Evolutionary conservation across 1,139 yeast genomes (phyloP).

Genomic region (Kodamaea suecica): DNA sequence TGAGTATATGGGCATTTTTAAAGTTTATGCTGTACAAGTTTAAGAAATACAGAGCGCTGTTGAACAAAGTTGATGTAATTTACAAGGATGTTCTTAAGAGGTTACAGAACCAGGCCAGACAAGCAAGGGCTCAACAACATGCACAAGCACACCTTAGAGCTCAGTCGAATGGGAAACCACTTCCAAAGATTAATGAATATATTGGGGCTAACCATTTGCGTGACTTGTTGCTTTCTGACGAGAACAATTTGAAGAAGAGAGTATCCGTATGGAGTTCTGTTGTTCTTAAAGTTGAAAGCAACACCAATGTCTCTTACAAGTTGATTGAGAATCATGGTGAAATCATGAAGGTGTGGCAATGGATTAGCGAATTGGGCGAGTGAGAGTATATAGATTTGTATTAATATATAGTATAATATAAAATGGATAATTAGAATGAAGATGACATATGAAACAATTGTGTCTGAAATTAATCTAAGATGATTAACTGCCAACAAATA

Average conservation of each 20-base stretch:
- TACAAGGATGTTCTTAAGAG: constrained; percentile 46
- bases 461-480: no score
- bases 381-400: background rate
- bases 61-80: constrained; percentile 32
- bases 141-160: no score
- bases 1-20: constrained; percentile 20
- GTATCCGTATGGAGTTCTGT: constrained; percentile 64
- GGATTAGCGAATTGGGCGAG: constrained; percentile 48
- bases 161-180: constrained; percentile 26
- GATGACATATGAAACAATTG: no score
- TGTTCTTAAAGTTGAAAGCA: constrained; percentile 56
- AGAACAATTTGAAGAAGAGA: constrained; percentile 43
- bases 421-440: no score
- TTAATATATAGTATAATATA: background rate
- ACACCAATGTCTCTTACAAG: constrained; percentile 58
- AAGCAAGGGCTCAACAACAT: constrained; percentile 30
- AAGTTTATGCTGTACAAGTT: constrained; percentile 31
- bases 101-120: constrained; percentile 38
- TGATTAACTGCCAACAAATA: no score
- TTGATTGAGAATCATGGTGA: constrained; percentile 80
- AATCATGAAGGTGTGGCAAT: constrained; percentile 85
- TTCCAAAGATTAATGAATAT: constrained; percentile 34
- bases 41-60: constrained; percentile 29
- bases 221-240: constrained; percentile 58
- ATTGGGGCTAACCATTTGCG: constrained; percentile 76